Evolutionary conservation across 2,329 filamentous ascomycete species (phyloP).

Genomic region (Diplocarpon rosae): DNA sequence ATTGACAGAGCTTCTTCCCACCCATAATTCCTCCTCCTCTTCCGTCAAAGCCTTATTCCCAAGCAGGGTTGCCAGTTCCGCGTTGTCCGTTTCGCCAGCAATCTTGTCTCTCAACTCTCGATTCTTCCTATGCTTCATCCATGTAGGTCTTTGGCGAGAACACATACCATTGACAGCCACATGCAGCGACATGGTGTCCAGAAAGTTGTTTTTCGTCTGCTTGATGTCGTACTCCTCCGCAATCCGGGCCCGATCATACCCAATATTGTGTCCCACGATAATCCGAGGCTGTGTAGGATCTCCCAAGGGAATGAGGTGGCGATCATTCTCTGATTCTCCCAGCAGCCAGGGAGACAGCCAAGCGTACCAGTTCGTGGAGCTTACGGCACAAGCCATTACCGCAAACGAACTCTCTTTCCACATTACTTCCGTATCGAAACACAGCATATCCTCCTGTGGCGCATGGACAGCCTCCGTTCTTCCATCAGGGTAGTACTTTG

Average conservation of each 20-base stretch:
- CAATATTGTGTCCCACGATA: conserved; percentile 89
- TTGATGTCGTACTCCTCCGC: conserved; percentile 78
- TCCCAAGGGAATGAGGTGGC: conserved; percentile 79
- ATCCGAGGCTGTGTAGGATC: conserved; percentile 63
- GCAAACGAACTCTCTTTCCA: conserved; percentile 88
- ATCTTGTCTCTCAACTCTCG: conserved; percentile 74
- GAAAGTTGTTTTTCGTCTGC: conserved; percentile 74
- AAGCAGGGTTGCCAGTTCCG: conserved; percentile 61
- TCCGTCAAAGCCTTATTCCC: conserved; percentile 56
- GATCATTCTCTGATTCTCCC: conserved; percentile 64
- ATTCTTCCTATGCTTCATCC: conserved; percentile 94
- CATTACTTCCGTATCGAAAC: conserved; percentile 95
- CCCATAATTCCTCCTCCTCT: conserved; percentile 92
- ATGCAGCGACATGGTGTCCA: conserved; percentile 97
- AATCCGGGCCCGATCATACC: conserved; percentile 83
- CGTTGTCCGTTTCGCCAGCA: conserved; percentile 56
- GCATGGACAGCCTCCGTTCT: conserved; percentile 59
- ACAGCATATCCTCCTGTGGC: conserved; percentile 72
- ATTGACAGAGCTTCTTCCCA: conserved; percentile 88
- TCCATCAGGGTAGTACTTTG: conserved; percentile 74
- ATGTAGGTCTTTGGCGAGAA: conserved; percentile 86
- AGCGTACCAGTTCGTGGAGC: conserved; percentile 86
- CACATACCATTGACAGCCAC: conserved; percentile 99
- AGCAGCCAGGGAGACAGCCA: conserved; percentile 96
- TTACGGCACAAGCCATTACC: conserved; percentile 91